A percentile compares a stretch with the other conserved stretches of the same genome.
Evolutionary conservation across 2,329 filamentous ascomycete genomes (phyloP).

Genomic region (Venturia carpophila): DNA sequence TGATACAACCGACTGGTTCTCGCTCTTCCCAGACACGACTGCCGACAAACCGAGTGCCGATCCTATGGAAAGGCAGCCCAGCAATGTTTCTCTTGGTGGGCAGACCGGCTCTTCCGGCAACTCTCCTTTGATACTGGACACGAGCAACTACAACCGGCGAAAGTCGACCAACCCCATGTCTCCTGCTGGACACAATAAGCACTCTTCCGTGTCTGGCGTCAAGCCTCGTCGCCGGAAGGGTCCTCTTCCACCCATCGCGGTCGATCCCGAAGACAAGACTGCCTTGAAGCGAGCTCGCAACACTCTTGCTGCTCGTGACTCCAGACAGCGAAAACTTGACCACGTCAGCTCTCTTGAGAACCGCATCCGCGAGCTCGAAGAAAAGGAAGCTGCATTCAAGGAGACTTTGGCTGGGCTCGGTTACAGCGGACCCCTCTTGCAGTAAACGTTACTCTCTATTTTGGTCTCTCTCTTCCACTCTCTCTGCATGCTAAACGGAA

Average conservation of each 20-base stretch:
- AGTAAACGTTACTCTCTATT: slow-evolving; percentile 19
- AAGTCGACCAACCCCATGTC: slow-evolving; percentile 38
- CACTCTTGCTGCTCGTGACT: slow-evolving; percentile 88
- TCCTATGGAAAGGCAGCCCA: slow-evolving; percentile 36
- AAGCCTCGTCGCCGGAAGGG: slow-evolving; percentile 68
- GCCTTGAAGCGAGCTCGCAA: slow-evolving; percentile 91
- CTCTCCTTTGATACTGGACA: slow-evolving; percentile 30
- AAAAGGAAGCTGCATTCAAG: slow-evolving; percentile 36
- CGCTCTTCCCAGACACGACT: slow-evolving; percentile 58
- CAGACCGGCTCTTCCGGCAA: slow-evolving; percentile 28
- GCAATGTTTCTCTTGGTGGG: slow-evolving; percentile 23
- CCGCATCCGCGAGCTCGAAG: slow-evolving; percentile 60
- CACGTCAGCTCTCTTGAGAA: slow-evolving; percentile 67
- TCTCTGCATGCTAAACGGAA: slow-evolving; percentile 23
- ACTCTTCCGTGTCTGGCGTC: slow-evolving; percentile 64
- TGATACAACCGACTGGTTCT: slow-evolving; percentile 56
- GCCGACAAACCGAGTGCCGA: slow-evolving; percentile 24
- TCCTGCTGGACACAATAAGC: slow-evolving; percentile 42
- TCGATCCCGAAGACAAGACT: slow-evolving; percentile 65
- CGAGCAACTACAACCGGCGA: slow-evolving; percentile 30
- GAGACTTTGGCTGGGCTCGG: slow-evolving; percentile 28
- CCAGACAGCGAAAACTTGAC: slow-evolving; percentile 75
- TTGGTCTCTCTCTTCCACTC: slow-evolving; percentile 25
- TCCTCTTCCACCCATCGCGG: slow-evolving; percentile 68
- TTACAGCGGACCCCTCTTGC: slow-evolving; percentile 23